Evolutionary conservation across 306 rosid genomes (phyloP).

Genomic region (Begonia masoniana): DNA sequence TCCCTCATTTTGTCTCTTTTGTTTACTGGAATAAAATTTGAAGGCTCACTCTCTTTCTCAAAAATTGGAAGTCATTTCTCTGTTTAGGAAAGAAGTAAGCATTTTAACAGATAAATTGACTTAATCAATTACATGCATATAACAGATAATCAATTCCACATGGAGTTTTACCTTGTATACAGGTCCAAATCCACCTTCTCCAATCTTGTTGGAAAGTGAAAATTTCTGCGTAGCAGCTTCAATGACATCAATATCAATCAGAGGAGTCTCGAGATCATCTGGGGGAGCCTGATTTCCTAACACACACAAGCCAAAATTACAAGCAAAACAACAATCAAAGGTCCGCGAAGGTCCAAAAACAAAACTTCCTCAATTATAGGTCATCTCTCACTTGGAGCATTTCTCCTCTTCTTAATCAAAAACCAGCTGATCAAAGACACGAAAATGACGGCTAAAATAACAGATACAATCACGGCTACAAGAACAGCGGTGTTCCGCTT

Average conservation of each 20-base stretch:
- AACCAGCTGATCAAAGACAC: slow-evolving; percentile 5
- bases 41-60: too few relatives aligned
- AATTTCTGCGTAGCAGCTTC: slow-evolving; percentile 3
- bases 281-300: slow-evolving; percentile 1
- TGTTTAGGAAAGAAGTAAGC: too few relatives aligned
- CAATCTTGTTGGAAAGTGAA: slow-evolving; percentile 1
- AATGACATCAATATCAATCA: background rate
- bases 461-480: background rate
- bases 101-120: too few relatives aligned
- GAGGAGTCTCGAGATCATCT: slow-evolving; percentile 1
- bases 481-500: background rate
- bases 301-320: background rate
- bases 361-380: too few relatives aligned
- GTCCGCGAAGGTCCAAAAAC: too few relatives aligned
- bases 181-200: slow-evolving; percentile 8
- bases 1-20: too few relatives aligned
- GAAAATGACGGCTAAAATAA: slow-evolving; percentile 6
- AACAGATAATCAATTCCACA: background rate
- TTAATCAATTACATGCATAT: background rate
- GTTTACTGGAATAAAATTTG: too few relatives aligned
- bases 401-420: slow-evolving; percentile 2
- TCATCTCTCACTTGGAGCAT: background rate
- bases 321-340: background rate
- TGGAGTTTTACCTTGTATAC: slow-evolving; percentile 1
- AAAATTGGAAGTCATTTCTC: too few relatives aligned